phyloP scores from a whole-genome alignment of 2,329 filamentous ascomycete species.

The Stromatinia cepivora region DNA sequence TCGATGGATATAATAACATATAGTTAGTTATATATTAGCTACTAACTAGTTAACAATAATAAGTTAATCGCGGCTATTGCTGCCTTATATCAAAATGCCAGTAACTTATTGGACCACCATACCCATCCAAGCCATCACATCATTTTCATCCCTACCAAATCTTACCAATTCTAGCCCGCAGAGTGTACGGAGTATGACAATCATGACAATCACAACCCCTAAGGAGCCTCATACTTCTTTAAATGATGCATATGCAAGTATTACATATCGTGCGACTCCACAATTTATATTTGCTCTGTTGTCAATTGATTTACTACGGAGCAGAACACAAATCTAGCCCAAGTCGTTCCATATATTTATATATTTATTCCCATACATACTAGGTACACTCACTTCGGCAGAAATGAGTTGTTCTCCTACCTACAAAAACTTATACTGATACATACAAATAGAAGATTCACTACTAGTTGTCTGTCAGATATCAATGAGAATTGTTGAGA shows the following conservation, averaged over 20 bases:
- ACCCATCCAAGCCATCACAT: background rate
- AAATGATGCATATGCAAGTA: slow-evolving; percentile 3
- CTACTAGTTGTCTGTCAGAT: background rate
- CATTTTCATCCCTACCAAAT: background rate
- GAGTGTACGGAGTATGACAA: background rate
- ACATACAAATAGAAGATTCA: background rate
- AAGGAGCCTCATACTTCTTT: background rate
- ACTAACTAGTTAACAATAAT: too few relatives aligned
- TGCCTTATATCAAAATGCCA: background rate
- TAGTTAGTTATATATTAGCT: too few relatives aligned
- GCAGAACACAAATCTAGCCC: background rate
- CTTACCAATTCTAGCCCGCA: background rate
- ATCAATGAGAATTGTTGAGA: background rate
- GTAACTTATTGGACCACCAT: background rate
- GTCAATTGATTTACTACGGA: slow-evolving; percentile 1
- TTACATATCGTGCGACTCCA: slow-evolving; percentile 2
- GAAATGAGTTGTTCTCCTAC: background rate
- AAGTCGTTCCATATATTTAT: too few relatives aligned
- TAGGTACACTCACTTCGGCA: background rate
- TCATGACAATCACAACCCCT: background rate
- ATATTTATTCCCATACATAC: background rate
- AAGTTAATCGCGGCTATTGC: slow-evolving; percentile 11
- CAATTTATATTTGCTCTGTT: slow-evolving; percentile 12
- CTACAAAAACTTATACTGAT: background rate
- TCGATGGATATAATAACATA: too few relatives aligned